These are phyloP conservation scores for Luffa acutangula DNA, from an alignment of 306 rosid species.

Conservation along the genomic window DNA sequence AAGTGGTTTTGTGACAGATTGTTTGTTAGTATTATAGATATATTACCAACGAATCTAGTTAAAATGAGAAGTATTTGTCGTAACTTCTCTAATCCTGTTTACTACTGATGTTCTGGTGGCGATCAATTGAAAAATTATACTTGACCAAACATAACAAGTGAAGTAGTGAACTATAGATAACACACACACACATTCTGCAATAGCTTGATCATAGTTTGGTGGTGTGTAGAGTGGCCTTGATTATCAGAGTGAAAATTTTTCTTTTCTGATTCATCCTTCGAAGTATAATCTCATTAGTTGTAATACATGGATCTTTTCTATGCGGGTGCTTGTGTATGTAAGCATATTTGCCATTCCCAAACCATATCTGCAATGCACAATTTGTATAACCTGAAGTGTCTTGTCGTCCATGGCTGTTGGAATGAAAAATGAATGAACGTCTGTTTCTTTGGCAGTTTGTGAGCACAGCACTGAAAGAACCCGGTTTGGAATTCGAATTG, in stretches of 20 bases:
- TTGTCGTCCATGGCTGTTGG: not conserved
- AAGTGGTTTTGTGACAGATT: not conserved
- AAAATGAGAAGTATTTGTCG: not conserved
- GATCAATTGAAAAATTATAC: not conserved
- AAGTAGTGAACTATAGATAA: not conserved
- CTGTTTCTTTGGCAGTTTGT: slow-evolving; percentile 44
- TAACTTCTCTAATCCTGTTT: not conserved
- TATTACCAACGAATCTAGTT: not conserved
- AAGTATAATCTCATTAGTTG: not conserved
- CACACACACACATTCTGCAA: not conserved
- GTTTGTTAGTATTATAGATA: not conserved
- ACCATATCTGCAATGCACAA: not conserved
- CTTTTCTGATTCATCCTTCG: not conserved
- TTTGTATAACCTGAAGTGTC: not conserved
- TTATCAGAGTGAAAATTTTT: not conserved
- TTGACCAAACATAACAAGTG: not conserved
- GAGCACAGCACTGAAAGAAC: slow-evolving; percentile 61
- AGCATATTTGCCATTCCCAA: not conserved
- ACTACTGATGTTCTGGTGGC: not conserved
- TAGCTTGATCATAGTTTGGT: not conserved
- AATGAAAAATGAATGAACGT: not conserved
- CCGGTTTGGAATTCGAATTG: slow-evolving; percentile 63
- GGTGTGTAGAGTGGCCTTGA: not conserved
- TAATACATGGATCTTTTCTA: not conserved
- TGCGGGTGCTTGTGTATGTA: not conserved